Evolutionary conservation across 2,329 filamentous ascomycete genomes (phyloP).

Genomic region (Chaetomium strumarium): DNA sequence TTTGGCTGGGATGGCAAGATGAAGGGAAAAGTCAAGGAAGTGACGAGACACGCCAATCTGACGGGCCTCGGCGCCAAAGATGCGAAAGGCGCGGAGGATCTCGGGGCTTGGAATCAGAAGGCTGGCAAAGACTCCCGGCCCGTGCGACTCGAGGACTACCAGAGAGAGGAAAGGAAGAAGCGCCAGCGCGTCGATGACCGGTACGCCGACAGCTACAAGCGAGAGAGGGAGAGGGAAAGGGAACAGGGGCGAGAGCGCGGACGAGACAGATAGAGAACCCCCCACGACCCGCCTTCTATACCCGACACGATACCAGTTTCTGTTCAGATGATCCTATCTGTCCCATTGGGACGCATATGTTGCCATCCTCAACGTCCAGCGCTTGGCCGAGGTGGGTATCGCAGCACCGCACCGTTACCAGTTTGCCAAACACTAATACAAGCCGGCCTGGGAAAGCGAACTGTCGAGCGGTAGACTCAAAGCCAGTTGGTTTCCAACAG

Average conservation of each 20-base stretch:
- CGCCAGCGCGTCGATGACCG: slow-evolving; percentile 37
- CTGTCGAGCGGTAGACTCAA: too few species aligned
- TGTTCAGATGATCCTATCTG: neutral
- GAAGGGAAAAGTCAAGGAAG: slow-evolving; percentile 55
- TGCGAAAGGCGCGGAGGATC: slow-evolving; percentile 62
- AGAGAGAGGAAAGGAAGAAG: slow-evolving; percentile 40
- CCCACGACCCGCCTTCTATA: neutral
- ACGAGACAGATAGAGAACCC: slow-evolving; percentile 14
- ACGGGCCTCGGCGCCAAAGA: slow-evolving; percentile 87
- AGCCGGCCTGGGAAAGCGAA: neutral
- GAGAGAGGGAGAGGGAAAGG: slow-evolving; percentile 40
- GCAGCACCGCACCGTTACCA: neutral
- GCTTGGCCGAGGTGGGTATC: neutral
- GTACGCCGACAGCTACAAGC: slow-evolving; percentile 38
- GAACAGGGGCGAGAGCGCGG: slow-evolving; percentile 32
- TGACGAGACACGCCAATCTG: slow-evolving; percentile 69
- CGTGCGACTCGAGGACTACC: slow-evolving; percentile 47
- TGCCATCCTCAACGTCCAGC: neutral
- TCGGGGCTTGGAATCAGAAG: slow-evolving; percentile 75
- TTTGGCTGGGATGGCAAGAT: slow-evolving; percentile 88
- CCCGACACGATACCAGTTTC: neutral
- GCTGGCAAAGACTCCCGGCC: slow-evolving; percentile 41
- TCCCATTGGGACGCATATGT: neutral
- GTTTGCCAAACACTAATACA: neutral
- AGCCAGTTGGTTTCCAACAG: too few species aligned